Evolutionary conservation across 176 grass and related monocot species (phyloP), one percentile per base, ranked within the genome.

Genomic region (Guadua angustifolia): DNA sequence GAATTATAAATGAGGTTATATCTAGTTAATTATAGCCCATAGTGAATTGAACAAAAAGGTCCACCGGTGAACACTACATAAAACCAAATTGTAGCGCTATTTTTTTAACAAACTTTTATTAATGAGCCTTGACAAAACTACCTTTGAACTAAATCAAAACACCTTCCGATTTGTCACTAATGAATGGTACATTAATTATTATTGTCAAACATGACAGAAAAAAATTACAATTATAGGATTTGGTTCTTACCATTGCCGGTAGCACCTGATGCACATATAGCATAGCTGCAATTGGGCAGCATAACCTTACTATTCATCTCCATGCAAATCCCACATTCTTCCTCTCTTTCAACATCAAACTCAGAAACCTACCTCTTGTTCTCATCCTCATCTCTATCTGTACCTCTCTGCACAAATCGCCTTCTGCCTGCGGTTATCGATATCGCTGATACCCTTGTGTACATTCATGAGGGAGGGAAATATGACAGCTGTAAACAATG

Each of bases 241-340:
- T 13, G 26, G 25, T 44, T 69, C 79, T 85, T 86, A 95, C 93
- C 93, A 95, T 72, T 95, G 88, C 8, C 86, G 86, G 15, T 90
- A 95, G 83, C 93, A 95, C 67, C 91, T 92, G 36, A 92, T 92
- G 75, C 93, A 95, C 93, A 95, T 92, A 62, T 88, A 75, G 90
- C 90, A 84, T 95, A 90, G 69, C 81, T 92, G 86, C 93, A 95
- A 58, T 80, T 90, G 65, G 94, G 90, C 8, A 95, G 88, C 45
- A 95, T 88, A 90, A 95, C 93, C 82, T 95, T 92, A 65, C 88
- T 89, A 85, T 83, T 91, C 78, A 86, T 82, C 71, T 95, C 90
- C 88, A 95, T 74, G 79, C 90, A 95, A 79, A 95, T 95, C 17
- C 83, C 90, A 7, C 88, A 95, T 75, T 95, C 94, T 74, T 96